Conservation (phyloP, 768 basidiomycete genomes). For the Collybiopsis confluens region DNA sequence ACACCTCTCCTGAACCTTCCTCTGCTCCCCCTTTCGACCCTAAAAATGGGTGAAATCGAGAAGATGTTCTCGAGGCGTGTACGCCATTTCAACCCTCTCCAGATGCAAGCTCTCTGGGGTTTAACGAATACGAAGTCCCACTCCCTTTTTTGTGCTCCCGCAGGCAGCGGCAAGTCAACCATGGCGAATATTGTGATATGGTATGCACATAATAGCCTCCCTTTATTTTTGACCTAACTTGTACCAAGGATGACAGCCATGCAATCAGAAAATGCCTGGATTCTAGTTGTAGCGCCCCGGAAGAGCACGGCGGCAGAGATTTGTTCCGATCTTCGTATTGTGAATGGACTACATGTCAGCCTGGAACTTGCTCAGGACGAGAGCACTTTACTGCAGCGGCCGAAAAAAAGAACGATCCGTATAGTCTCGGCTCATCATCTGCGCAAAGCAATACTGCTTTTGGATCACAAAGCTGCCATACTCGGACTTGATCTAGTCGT, state of each 20-base stretch:
- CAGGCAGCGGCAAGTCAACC: constrained; percentile 76
- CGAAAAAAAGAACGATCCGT: constrained; percentile 43
- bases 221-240: constrained; percentile 8
- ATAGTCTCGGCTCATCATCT: constrained; percentile 54
- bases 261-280: constrained; percentile 42
- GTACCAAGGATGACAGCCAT: constrained; percentile 50
- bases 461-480: constrained; percentile 22
- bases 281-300: constrained; percentile 61
- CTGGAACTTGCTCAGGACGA: constrained; percentile 32
- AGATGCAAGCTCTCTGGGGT: constrained; percentile 88
- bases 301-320: constrained; percentile 53
- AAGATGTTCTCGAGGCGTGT: constrained; percentile 42
- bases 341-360: constrained; percentile 34
- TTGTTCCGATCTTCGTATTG: constrained; percentile 44
- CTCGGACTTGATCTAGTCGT: constrained; percentile 60
- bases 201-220: constrained; percentile 38
- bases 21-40: constrained; percentile 55
- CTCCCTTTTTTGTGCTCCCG: constrained; percentile 72
- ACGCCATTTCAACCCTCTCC: constrained; percentile 73
- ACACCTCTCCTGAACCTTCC: constrained; percentile 70
- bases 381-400: constrained; percentile 28
- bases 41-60: constrained; percentile 45
- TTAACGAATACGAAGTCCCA: constrained; percentile 64
- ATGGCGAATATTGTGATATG: constrained; percentile 68
- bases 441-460: constrained; percentile 36